Base-by-base conservation (phyloP, 805 yeast genomes). In the Saccharomycopsis malanga region DNA sequence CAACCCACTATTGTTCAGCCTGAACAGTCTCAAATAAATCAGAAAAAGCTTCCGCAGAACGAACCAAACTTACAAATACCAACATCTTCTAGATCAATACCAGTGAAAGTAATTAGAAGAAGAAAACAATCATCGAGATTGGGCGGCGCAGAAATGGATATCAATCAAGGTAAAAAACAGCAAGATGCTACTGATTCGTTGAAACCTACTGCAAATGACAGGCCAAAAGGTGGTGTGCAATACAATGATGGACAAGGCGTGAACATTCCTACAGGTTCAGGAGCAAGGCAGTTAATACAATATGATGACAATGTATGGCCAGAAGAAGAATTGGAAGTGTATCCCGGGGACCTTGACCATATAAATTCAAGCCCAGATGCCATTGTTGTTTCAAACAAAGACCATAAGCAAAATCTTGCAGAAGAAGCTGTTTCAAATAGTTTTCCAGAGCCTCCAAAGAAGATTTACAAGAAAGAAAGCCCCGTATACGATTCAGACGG, bases 401-500 rank as follows among this genome's bases (percentile, higher is more conserved):
- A 20, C n/a, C n/a, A 24, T 9, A 22, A 41, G 14, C 24, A 34
- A n/a, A 30, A 24, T 14, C 12, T 38, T 27, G 46, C 39, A 14
- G 22, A 17, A 24, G 5, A 14, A 21, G 35, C 50, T 3, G 46
- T 44, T 4, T 44, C 51, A 9, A 18, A 48, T 18, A 34, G 44
- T 14, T 35, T 25, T 21, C 49, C 53, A 14, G 50, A 46, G 37
- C 50, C 49, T 2, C 40, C 22, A n/a, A 21, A n/a, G 3, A 43
- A 48, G 23, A 30, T 52, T 46, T 14, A 50, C 45, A 41, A 42
- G 24, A 42, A 46, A 27, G 22, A 29, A 39, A 25, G 4, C 17
- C 51, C 27, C 38, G 42, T 39, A 4, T 47, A 42, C 36, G 52
- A 40, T n/a, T 20, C 36, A 10, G 32, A 42, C 24, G 46, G 39